Evolutionary conservation across 2,329 filamentous ascomycete species (phyloP).

Genomic region (Claviceps humidiphila): DNA sequence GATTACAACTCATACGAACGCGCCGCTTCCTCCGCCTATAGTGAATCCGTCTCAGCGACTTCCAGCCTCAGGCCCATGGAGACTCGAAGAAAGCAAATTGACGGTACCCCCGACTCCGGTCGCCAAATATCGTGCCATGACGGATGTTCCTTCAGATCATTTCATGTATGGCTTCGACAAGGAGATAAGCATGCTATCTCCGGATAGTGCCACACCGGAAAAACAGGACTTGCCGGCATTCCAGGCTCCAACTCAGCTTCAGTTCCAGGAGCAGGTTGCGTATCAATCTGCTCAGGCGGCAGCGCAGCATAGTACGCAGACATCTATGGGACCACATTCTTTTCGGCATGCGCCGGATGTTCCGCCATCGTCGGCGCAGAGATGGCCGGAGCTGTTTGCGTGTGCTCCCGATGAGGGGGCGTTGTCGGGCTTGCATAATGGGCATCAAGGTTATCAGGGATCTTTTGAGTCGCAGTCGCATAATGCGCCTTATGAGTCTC

Average conservation of each 20-base stretch:
- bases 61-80: conserved; percentile 35
- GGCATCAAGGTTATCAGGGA: too few relatives aligned
- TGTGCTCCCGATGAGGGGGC: conserved; percentile 6
- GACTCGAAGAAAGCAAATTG: conserved; percentile 40
- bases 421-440: conserved; percentile 1
- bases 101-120: conserved; percentile 32
- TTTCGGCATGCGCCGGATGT: conserved; percentile 18
- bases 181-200: conserved; percentile 29
- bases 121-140: conserved; percentile 20
- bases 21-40: not conserved
- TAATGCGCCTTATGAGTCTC: too few relatives aligned
- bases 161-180: conserved; percentile 33
- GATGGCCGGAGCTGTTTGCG: conserved; percentile 35
- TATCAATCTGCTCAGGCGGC: not conserved
- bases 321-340: not conserved
- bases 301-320: not conserved
- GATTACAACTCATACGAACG: not conserved
- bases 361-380: conserved; percentile 37
- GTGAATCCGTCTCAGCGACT: conserved; percentile 27
- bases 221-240: conserved; percentile 7
- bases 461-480: too few relatives aligned
- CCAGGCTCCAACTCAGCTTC: not conserved
- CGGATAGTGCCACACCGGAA: conserved; percentile 8
- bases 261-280: not conserved
- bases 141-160: conserved; percentile 17